A percentile compares a stretch with the other conserved stretches of the same genome.
Conservation (phyloP, 768 basidiomycete genomes). For the Trichaptum fuscoviolaceum region DNA sequence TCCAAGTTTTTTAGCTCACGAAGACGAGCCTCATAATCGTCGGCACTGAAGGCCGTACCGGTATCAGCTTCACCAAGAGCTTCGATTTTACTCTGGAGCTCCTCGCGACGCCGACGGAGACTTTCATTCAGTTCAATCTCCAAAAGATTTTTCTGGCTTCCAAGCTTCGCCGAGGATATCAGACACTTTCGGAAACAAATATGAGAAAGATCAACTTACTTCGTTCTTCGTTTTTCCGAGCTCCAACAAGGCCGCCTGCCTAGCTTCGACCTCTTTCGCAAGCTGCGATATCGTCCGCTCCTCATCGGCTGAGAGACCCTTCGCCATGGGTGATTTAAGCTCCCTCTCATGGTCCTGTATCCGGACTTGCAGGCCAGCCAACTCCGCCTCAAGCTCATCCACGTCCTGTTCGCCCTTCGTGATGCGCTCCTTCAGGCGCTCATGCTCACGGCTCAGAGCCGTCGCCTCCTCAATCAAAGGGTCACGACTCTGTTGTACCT, state of each 20-base stretch:
- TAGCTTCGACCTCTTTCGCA: conserved; percentile 69
- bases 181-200: neutral
- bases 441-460: conserved; percentile 60
- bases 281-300: conserved; percentile 58
- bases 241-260: conserved; percentile 66
- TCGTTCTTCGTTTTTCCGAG: conserved; percentile 63
- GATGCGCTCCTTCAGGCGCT: conserved; percentile 57
- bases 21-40: conserved; percentile 61
- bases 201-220: conserved; percentile 37
- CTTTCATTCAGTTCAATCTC: conserved; percentile 94
- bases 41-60: conserved; percentile 51
- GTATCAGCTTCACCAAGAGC: conserved; percentile 56
- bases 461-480: conserved; percentile 57
- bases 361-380: conserved; percentile 56
- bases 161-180: conserved; percentile 40
- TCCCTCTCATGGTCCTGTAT: conserved; percentile 63
- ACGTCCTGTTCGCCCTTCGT: conserved; percentile 59
- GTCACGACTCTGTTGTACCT: conserved; percentile 64
- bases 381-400: conserved; percentile 69
- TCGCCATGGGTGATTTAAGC: conserved; percentile 66
- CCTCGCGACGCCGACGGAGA: conserved; percentile 73
- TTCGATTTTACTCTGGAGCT: conserved; percentile 73
- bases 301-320: conserved; percentile 71
- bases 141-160: conserved; percentile 69
- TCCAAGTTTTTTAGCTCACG: conserved; percentile 69